Evolutionary conservation across 2,329 filamentous ascomycete genomes (phyloP), one percentile per base, ranked within the genome.

Genomic region (Lasiodiplodia theobromae): DNA sequence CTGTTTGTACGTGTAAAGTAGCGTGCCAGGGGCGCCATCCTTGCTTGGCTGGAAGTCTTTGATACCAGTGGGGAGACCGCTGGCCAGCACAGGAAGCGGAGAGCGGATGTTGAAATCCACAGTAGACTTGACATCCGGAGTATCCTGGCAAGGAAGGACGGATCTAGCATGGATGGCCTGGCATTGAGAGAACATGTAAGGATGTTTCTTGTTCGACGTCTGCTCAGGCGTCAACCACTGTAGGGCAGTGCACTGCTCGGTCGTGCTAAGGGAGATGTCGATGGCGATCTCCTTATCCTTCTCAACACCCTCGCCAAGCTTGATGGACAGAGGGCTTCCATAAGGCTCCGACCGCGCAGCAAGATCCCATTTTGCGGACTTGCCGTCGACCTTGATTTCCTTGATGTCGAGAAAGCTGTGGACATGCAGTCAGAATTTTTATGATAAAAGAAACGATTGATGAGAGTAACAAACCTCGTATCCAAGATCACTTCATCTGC

Each of bases 131-230:
- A 97, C 92, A 78, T 97, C 95, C 3, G 96, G 96, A 0, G 96
- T 98, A 77, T 99, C 96, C 83, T 98, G 95, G 81, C 95, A 98
- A 7, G 96, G 96, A 80, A 98, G 97, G 70, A 98, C 88, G 58
- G 94, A 97, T 70, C 96, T 90, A 53, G 93, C 93, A 76, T 98
- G 94, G 76, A 97, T 98, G 66, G 95, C 94, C 84, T 99, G 95
- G 80, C 94, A 97, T 83, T 98, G 96, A 54, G 93, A 96, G 84
- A 98, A 98, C 90, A 98, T 95, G 81, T 97, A 98, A 1, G 95
- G 95, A 73, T 96, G 92, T 81, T 94, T 96, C 84, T 94, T 94
- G 86, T 97, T 97, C 69, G 92, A 93, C 0, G 96, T 98, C 83
- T 98, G 96, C 38, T 91, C 91, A 2, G 94, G 93, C 0, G 92